Evolutionary conservation across 2,329 filamentous ascomycete genomes (phyloP), one percentile per base, ranked within the genome.

Genomic region (Tricladium varicosporioides): DNA sequence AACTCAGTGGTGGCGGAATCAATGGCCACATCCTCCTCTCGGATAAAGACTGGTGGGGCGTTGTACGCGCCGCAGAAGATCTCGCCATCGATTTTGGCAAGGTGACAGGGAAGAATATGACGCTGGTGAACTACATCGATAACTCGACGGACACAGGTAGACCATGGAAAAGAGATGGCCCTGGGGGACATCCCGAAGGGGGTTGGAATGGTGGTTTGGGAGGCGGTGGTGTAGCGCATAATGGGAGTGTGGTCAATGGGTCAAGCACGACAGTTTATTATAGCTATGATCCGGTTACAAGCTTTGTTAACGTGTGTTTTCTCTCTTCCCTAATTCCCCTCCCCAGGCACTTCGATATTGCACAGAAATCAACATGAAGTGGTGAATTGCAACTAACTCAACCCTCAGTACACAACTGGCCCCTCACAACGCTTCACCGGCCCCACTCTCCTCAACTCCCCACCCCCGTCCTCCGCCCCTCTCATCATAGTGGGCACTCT

Each of bases 401-500:
- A 27, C 40, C 2, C 15, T 19, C 44, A 80, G 76, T 80, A 77
- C 62, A 71, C 72, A 2, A 72, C 75, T 19, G 75, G 74, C 7
- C 73, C 70, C 15, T 71, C 73, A 8, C 65, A 74, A 54, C 69
- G 72, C 60, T 78, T 79, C 65, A 66, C 70, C 10, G 80, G 79
- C 0, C 80, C 79, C 22, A 66, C 67, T 2, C 74, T 54, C 18
- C 42, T 60, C 5, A 69, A 75, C 19, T 56, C 57, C 19, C 43
- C 58, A 14, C 48, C 74, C 1, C 66, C 69, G n/a, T 77, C 76
- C 13, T 80, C 78, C 0, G 80, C 22, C 22, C 22, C 22, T 27
- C 22, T 84, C 14, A 83, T 91, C 60, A 87, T 91, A 52, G 84
- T 80, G 7, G 87, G 87, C 4, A 90, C 86, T 0, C 76, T 91